A percentile compares a stretch with the other conserved stretches of the same genome.
These are phyloP conservation scores for Gynostemma pentaphyllum DNA, from an alignment of 306 rosid genomes.

Conservation along the genomic window DNA sequence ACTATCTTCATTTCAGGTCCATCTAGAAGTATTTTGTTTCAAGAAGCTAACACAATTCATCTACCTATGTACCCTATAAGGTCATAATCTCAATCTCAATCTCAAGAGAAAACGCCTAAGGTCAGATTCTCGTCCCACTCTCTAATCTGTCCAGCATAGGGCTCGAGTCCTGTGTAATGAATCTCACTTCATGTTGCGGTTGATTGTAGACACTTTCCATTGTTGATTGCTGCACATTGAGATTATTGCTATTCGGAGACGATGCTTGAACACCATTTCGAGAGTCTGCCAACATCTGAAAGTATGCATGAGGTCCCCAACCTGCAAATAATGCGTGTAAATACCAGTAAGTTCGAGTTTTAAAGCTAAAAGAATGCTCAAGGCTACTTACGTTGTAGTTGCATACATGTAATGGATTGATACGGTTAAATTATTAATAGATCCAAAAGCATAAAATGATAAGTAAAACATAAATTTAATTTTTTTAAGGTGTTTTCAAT, in stretches of 20 bases:
- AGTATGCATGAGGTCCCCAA: slow-evolving; percentile 19
- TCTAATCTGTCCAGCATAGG: slow-evolving; percentile 41
- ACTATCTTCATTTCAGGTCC: not conserved
- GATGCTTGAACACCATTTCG: slow-evolving; percentile 15
- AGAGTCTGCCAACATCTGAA: slow-evolving; percentile 16
- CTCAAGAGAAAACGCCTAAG: slow-evolving; percentile 18
- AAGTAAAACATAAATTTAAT: too few relatives aligned
- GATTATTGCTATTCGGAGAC: not conserved
- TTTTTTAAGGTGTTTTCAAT: too few relatives aligned
- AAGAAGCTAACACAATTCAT: not conserved
- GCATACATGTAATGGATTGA: not conserved
- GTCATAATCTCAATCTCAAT: not conserved
- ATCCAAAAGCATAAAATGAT: too few relatives aligned
- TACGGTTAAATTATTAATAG: too few relatives aligned
- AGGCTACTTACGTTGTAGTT: not conserved
- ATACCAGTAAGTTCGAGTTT: not conserved
- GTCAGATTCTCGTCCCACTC: slow-evolving; percentile 34
- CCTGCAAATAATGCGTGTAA: not conserved
- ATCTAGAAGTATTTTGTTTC: slow-evolving; percentile 1
- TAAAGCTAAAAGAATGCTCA: not conserved
- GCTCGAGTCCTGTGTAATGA: slow-evolving; percentile 16
- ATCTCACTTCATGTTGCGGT: slow-evolving; percentile 7
- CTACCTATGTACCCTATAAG: slow-evolving; percentile 7
- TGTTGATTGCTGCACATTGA: not conserved
- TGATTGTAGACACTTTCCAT: not conserved